Conservation (phyloP, 257 asterid genomes). For the Scutellaria baicalensis region DNA sequence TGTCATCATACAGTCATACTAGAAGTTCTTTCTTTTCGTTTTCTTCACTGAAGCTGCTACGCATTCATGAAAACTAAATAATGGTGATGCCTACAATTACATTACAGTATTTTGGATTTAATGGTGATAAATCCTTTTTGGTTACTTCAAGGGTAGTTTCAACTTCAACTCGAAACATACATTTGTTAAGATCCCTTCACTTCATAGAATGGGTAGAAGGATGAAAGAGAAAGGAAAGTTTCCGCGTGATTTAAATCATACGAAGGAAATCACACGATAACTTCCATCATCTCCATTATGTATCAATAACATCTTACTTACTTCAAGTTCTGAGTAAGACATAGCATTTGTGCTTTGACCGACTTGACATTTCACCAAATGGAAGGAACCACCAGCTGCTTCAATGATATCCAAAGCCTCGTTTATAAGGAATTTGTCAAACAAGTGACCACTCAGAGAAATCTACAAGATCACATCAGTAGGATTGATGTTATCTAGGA, state of each 20-base stretch:
- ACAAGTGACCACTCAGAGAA: conserved; percentile 91
- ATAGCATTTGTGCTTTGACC: conserved; percentile 64
- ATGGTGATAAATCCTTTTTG: background rate
- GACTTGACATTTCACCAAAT: conserved; percentile 84
- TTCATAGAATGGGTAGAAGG: background rate
- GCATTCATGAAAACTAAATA: background rate
- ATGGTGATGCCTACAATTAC: background rate
- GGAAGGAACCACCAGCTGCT: conserved; percentile 97
- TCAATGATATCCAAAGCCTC: conserved; percentile 95
- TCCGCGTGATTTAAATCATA: background rate
- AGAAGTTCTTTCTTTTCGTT: background rate
- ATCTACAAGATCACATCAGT: conserved; percentile 45
- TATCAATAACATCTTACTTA: conserved; percentile 17
- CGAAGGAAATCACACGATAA: background rate
- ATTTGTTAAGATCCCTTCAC: background rate
- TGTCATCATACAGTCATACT: background rate
- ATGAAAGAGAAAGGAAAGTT: background rate
- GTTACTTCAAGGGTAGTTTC: background rate
- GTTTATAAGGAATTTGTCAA: conserved; percentile 81
- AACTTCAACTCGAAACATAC: background rate
- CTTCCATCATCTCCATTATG: background rate
- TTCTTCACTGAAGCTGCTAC: background rate
- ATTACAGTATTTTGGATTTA: background rate
- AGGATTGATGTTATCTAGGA: background rate
- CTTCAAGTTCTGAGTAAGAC: conserved; percentile 95